Conservation (phyloP, 345 rosid genomes). For the Firmiana major region DNA sequence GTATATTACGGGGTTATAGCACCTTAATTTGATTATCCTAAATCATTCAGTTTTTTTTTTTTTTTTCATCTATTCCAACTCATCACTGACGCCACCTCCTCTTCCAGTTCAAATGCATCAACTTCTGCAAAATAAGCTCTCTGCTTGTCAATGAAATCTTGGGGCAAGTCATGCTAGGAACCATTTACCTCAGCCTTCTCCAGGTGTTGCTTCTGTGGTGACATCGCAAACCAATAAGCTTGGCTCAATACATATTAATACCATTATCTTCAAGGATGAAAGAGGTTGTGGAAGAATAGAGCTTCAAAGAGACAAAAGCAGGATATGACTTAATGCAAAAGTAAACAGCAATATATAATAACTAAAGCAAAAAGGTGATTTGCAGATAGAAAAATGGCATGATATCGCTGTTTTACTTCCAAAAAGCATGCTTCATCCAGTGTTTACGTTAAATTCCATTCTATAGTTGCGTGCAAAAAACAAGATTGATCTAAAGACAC, state of each 20-base stretch:
- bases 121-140: neutral
- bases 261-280: neutral
- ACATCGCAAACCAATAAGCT: neutral
- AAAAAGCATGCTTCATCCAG: neutral
- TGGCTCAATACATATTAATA: neutral
- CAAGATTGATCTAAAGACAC: neutral
- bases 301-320: neutral
- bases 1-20: neutral
- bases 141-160: constrained; percentile 10
- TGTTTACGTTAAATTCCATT: neutral
- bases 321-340: neutral
- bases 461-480: neutral
- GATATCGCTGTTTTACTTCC: neutral
- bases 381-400: neutral
- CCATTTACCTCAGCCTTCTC: neutral
- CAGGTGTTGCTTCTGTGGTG: neutral
- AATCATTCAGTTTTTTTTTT: neutral
- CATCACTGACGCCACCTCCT: constrained; percentile 1
- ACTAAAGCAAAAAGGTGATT: neutral
- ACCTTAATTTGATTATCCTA: neutral
- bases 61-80: neutral
- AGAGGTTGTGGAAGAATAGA: neutral
- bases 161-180: neutral
- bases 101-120: neutral
- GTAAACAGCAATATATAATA: neutral